Evolutionary conservation across 805 yeast genomes (phyloP).

Genomic region (Wickerhamomyces bovis): DNA sequence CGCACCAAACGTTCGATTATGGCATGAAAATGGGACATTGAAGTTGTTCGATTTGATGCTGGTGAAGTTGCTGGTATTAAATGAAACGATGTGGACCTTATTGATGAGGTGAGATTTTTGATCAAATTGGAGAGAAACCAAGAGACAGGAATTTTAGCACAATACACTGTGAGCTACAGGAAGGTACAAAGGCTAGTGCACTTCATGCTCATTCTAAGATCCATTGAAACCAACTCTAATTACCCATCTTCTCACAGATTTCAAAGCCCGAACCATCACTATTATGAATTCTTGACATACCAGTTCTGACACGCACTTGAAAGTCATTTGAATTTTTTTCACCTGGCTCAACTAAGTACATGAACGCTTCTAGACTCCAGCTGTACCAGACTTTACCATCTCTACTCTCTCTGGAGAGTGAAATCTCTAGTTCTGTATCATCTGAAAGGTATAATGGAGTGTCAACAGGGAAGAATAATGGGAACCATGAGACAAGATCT

Average conservation of each 20-base stretch:
- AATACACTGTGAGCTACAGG: background rate
- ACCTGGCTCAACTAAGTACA: conserved; percentile 32
- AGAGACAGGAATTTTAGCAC: background rate
- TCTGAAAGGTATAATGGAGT: conserved; percentile 47
- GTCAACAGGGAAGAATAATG: conserved; percentile 55
- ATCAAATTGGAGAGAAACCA: no score
- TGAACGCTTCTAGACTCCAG: conserved; percentile 53
- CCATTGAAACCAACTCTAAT: background rate
- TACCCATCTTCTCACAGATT: conserved; percentile 4
- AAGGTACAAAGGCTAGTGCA: no score
- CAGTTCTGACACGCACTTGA: conserved; percentile 34
- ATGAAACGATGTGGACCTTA: no score
- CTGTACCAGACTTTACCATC: conserved; percentile 54
- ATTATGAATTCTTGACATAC: conserved; percentile 34
- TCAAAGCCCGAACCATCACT: conserved; percentile 27
- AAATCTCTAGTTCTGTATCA: conserved; percentile 47
- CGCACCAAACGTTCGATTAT: no score
- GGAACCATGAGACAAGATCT: conserved; percentile 61
- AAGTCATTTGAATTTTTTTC: conserved; percentile 9
- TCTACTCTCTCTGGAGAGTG: conserved; percentile 42
- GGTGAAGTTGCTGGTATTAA: background rate
- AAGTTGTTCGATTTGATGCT: background rate
- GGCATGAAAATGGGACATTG: background rate
- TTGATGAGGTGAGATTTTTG: no score
- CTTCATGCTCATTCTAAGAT: no score